A percentile compares a stretch with the other conserved stretches of the same genome.
Evolutionary conservation across 2,329 filamentous ascomycete genomes (phyloP).

Genomic region (Lizonia empirigonia): DNA sequence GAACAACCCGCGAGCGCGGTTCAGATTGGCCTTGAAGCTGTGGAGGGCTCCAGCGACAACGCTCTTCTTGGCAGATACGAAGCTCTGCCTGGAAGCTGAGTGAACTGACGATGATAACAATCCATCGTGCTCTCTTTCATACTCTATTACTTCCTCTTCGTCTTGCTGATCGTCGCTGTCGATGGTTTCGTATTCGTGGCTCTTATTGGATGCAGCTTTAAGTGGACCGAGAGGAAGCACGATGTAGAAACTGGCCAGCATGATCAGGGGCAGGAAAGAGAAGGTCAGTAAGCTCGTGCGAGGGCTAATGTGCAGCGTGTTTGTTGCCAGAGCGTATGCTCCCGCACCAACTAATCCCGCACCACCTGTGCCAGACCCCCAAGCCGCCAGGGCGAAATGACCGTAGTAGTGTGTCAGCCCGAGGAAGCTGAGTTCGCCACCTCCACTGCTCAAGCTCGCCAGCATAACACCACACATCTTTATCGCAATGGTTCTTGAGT

Average conservation of each 20-base stretch:
- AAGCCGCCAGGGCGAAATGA: conserved; percentile 81
- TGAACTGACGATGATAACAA: conserved; percentile 44
- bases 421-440: conserved; percentile 88
- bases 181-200: conserved; percentile 61
- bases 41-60: conserved; percentile 22
- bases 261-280: conserved; percentile 77
- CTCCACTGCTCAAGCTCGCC: conserved; percentile 83
- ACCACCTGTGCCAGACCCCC: conserved; percentile 90
- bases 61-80: conserved; percentile 23
- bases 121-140: conserved; percentile 39
- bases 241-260: conserved; percentile 85
- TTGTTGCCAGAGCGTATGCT: conserved; percentile 84
- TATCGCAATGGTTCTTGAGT: conserved; percentile 66
- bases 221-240: conserved; percentile 74
- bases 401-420: conserved; percentile 94
- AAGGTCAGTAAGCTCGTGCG: conserved; percentile 75
- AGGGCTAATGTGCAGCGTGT: conserved; percentile 76
- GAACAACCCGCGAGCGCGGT: conserved; percentile 72
- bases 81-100: conserved; percentile 38
- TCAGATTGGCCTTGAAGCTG: conserved; percentile 60
- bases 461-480: conserved; percentile 85
- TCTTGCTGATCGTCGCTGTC: conserved; percentile 48
- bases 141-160: conserved; percentile 23
- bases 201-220: conserved; percentile 51
- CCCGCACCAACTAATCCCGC: conserved; percentile 81